These are phyloP conservation scores for Ambrosiella xylebori DNA, from an alignment of 2,329 filamentous ascomycete species.

Conservation along the genomic window DNA sequence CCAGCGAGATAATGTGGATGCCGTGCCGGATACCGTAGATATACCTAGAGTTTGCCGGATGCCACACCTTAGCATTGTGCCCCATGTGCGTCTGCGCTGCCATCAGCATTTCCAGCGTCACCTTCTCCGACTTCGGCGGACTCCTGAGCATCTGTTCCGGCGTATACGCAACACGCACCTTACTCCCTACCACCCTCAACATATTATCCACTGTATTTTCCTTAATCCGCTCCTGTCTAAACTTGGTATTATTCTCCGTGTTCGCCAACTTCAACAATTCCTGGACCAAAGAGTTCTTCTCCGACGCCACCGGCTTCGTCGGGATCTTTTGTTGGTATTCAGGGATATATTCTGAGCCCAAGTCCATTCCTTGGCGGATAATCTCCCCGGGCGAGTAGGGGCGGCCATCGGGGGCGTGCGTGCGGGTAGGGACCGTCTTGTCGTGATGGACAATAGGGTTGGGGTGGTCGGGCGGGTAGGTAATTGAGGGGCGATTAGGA, in stretches of 20 bases:
- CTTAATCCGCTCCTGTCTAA: not conserved
- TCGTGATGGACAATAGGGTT: not conserved
- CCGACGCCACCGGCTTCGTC: slow-evolving; percentile 10
- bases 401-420: not conserved
- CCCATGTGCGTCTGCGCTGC: slow-evolving; percentile 78
- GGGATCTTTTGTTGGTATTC: slow-evolving; percentile 8
- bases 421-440: not conserved
- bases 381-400: not conserved
- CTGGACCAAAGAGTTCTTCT: slow-evolving; percentile 11
- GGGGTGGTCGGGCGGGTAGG: not conserved
- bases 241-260: slow-evolving; percentile 8
- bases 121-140: slow-evolving; percentile 60
- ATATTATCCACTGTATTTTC: not conserved
- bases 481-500: not conserved
- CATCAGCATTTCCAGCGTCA: slow-evolving; percentile 81
- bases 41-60: slow-evolving; percentile 82
- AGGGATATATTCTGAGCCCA: not conserved
- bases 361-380: slow-evolving; percentile 2
- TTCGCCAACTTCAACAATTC: slow-evolving; percentile 9
- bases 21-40: slow-evolving; percentile 81
- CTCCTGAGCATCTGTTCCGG: slow-evolving; percentile 49
- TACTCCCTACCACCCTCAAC: slow-evolving; percentile 23
- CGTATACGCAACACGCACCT: slow-evolving; percentile 39
- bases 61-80: slow-evolving; percentile 82
- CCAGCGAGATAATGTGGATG: slow-evolving; percentile 84